Conservation (phyloP, 768 basidiomycete species). For the Podaxis pistillaris region DNA sequence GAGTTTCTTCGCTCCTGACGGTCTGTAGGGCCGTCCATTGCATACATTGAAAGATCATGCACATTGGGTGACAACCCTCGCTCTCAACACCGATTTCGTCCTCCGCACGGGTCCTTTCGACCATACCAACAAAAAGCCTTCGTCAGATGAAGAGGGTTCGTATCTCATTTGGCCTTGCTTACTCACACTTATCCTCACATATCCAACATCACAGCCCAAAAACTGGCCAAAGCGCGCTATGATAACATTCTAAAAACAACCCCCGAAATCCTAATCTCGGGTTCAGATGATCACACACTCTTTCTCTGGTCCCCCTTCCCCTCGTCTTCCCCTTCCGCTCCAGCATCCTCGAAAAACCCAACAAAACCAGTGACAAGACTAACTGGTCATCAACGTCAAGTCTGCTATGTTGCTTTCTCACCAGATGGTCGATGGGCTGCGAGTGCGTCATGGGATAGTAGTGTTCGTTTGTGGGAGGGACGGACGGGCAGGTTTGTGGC, state of each 20-base stretch:
- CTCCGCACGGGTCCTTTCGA: conserved; percentile 95
- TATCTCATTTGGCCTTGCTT: neutral
- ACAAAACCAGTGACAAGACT: conserved; percentile 61
- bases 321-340: conserved; percentile 29
- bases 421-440: conserved; percentile 93
- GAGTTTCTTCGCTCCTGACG: neutral
- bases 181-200: neutral
- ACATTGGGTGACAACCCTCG: conserved; percentile 97
- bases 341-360: conserved; percentile 26
- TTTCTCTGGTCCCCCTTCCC: conserved; percentile 92
- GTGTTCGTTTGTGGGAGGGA: conserved; percentile 91
- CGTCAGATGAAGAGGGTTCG: conserved; percentile 80
- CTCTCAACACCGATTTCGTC: conserved; percentile 93
- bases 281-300: conserved; percentile 96
- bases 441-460: conserved; percentile 87
- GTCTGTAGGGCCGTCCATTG: conserved; percentile 70
- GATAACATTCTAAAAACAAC: conserved; percentile 58
- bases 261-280: conserved; percentile 88
- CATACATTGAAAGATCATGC: conserved; percentile 92
- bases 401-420: conserved; percentile 91
- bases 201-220: conserved; percentile 54
- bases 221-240: conserved; percentile 76
- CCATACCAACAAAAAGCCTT: conserved; percentile 75
- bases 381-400: conserved; percentile 93
- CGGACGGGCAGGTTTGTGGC: conserved; percentile 84